Conservation (phyloP, 2,329 filamentous ascomycete genomes). For the Leptoxyphium fumago region DNA sequence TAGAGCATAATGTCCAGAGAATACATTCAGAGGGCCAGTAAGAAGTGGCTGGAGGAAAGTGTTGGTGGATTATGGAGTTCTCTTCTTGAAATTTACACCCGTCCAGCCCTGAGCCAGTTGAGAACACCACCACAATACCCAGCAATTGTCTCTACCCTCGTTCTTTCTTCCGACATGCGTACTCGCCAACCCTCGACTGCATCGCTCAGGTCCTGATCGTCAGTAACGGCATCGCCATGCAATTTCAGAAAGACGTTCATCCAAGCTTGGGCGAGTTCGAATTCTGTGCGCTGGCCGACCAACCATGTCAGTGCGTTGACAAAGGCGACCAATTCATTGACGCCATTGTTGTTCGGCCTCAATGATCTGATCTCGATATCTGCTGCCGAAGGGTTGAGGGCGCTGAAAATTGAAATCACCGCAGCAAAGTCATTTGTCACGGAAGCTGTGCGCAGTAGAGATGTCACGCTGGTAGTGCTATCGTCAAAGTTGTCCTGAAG, state of each 20-base stretch:
- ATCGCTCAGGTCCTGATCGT: conserved; percentile 37
- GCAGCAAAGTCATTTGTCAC: conserved; percentile 45
- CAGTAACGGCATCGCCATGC: conserved; percentile 48
- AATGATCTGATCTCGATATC: conserved; percentile 86
- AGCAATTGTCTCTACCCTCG: conserved; percentile 60
- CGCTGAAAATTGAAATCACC: conserved; percentile 67
- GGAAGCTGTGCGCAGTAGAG: conserved; percentile 30
- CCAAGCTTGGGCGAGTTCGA: conserved; percentile 91
- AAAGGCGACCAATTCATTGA: conserved; percentile 63
- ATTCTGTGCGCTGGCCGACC: conserved; percentile 58
- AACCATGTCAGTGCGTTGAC: conserved; percentile 45
- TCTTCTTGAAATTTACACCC: background rate
- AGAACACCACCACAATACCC: conserved; percentile 62
- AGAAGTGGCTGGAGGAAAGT: no score
- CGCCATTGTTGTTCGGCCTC: conserved; percentile 27
- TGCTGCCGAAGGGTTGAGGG: conserved; percentile 66
- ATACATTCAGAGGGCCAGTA: no score
- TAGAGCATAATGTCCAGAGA: no score
- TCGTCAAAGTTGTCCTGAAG: conserved; percentile 1
- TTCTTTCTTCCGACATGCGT: conserved; percentile 40
- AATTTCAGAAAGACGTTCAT: conserved; percentile 85
- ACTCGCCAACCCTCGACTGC: conserved; percentile 54
- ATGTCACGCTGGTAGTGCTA: conserved; percentile 26
- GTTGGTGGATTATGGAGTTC: no score
- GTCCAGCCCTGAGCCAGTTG: background rate